These are phyloP conservation scores for Scytalidium sp. DNA, from an alignment of 2,329 filamentous ascomycete species.

Conservation along the genomic window DNA sequence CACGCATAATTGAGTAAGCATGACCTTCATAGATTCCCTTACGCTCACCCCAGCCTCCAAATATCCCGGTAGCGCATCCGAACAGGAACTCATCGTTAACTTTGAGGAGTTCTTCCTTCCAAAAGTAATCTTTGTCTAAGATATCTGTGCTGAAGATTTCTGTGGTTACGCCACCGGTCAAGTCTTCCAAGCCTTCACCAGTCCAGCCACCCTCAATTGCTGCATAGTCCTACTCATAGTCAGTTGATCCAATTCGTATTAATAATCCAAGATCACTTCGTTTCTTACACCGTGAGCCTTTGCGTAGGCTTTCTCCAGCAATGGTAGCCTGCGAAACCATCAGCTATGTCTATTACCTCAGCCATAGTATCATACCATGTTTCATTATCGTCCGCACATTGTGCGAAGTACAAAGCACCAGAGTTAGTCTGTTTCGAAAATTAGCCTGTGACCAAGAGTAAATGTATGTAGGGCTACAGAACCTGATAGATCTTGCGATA, in stretches of 20 bases:
- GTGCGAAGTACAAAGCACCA: conserved; percentile 74
- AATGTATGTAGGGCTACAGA: conserved; percentile 29
- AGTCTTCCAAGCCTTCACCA: conserved; percentile 55
- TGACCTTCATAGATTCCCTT: conserved; percentile 56
- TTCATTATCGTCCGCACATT: conserved; percentile 72
- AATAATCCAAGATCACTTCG: neutral
- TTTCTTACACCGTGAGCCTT: conserved; percentile 65
- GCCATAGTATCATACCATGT: conserved; percentile 49
- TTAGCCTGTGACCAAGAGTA: neutral
- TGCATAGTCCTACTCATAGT: conserved; percentile 54
- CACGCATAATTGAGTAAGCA: conserved; percentile 57
- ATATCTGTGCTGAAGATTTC: conserved; percentile 69
- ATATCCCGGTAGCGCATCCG: conserved; percentile 52
- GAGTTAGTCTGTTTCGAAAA: conserved; percentile 47
- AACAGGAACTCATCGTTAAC: conserved; percentile 81
- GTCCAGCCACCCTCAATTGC: conserved; percentile 70
- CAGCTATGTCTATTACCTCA: neutral
- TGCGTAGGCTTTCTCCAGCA: conserved; percentile 80
- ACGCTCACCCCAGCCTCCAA: conserved; percentile 36
- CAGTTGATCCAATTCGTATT: neutral
- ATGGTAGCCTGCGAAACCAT: conserved; percentile 49
- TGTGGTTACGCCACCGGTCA: conserved; percentile 67
- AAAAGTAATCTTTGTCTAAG: conserved; percentile 76
- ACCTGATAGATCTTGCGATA: conserved; percentile 39
- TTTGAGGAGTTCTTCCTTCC: conserved; percentile 75